phyloP scores from a whole-genome alignment of 805 yeast species.

The Candida methanosorbosa region DNA sequence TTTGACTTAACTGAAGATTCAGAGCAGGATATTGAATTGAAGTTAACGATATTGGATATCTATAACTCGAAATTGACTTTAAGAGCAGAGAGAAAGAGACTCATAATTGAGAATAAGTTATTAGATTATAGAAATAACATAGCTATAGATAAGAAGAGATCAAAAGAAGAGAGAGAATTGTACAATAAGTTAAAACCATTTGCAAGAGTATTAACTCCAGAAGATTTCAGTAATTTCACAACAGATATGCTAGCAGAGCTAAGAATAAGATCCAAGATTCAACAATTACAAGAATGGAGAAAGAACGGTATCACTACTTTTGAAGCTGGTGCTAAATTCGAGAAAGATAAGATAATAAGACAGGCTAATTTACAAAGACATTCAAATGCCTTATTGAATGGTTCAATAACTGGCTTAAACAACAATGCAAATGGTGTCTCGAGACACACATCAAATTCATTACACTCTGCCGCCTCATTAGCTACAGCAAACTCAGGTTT shows the following conservation, averaged over 20 bases:
- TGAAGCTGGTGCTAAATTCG: constrained; percentile 79
- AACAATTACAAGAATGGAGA: constrained; percentile 91
- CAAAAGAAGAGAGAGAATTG: constrained; percentile 85
- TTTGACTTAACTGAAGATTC: constrained; percentile 85
- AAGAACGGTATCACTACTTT: constrained; percentile 77
- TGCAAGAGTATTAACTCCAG: constrained; percentile 70
- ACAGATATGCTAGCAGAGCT: constrained; percentile 72
- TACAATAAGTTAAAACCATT: constrained; percentile 68
- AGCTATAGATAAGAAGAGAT: constrained; percentile 73
- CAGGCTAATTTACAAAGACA: constrained; percentile 1
- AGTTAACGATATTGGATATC: constrained; percentile 78
- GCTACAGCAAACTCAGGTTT: neutral
- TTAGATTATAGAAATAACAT: constrained; percentile 80
- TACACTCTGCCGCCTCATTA: neutral
- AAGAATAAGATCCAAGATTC: constrained; percentile 69
- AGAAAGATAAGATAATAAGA: constrained; percentile 74
- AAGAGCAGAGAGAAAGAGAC: constrained; percentile 87
- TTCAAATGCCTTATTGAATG: neutral
- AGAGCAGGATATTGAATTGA: constrained; percentile 80
- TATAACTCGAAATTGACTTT: constrained; percentile 84
- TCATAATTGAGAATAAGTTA: constrained; percentile 64
- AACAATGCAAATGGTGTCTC: constrained; percentile 1
- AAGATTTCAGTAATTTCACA: constrained; percentile 70
- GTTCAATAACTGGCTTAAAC: neutral
- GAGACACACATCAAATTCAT: constrained; percentile 12